A percentile compares a stretch with the other conserved stretches of the same genome.
Conservation (phyloP, 176 grass and related monocot genomes). For the Echinochloa phyllopogon region DNA sequence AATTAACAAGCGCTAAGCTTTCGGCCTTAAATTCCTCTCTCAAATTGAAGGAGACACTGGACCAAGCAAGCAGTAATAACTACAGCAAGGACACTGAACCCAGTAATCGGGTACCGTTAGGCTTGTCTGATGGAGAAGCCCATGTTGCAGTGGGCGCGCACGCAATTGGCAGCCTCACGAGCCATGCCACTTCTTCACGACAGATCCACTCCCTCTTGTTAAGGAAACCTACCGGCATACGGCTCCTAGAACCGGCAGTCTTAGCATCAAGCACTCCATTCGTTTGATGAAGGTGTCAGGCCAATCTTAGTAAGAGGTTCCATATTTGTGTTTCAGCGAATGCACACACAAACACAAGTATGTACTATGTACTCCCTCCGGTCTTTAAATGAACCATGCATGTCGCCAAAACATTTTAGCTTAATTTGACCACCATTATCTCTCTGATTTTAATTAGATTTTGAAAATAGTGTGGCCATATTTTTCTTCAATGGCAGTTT, state of each 20-base stretch:
- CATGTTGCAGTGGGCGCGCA: neutral
- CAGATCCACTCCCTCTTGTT: neutral
- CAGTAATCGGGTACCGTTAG: constrained; percentile 27
- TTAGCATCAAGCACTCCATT: neutral
- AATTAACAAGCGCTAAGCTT: neutral
- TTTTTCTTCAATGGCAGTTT: no score
- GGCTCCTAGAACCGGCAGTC: neutral
- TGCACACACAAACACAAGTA: no score
- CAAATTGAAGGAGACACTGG: neutral
- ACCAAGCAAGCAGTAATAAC: neutral
- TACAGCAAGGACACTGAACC: neutral
- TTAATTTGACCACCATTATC: no score
- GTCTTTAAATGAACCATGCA: no score
- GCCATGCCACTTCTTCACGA: neutral
- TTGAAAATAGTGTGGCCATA: no score
- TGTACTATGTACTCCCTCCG: no score
- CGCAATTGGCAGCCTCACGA: neutral
- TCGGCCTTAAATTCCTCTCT: neutral
- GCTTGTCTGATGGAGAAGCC: neutral
- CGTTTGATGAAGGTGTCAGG: neutral
- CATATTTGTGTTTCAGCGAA: no score
- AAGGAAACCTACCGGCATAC: neutral
- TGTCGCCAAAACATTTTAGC: no score
- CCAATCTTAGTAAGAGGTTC: no score
- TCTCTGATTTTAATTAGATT: no score